Evolutionary conservation across 2,329 filamentous ascomycete genomes (phyloP), one percentile per base, ranked within the genome.

Genomic region (Alternaria triticimaculans): DNA sequence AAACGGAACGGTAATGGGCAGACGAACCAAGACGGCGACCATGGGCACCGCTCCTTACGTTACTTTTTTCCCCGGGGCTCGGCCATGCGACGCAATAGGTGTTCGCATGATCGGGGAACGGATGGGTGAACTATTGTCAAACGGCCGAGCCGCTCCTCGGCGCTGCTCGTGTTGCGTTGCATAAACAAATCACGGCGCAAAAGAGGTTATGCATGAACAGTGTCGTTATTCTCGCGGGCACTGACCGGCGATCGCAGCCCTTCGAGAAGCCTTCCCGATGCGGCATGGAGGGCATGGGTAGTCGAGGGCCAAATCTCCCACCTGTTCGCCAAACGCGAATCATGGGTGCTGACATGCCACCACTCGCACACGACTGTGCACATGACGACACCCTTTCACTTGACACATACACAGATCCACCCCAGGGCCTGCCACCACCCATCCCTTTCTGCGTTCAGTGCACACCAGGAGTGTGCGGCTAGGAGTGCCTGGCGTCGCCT

Each of bases 71-170:
- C 60, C 62, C 54, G 56, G 58, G 63, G 62, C 62, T 50, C 49
- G 49, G 49, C 30, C 30, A 37, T 55, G 59, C 66, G 65, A 65
- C 55, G 45, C 45, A 44, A 23, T 45, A 44, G 49, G 54, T 48
- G 64, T 60, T 58, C 63, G 64, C 64, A 67, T 62, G 49, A 50
- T 62, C 65, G 53, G 37, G 37, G 58, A 63, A 63, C 67, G 49
- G 14, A 53, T 73, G 41, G 26, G 72, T 72, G 72, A 75, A 76
- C 72, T n/a, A 73, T 69, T 68, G 71, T 68, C 70, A 70, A 72
- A 75, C 71, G 63, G 46, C 49, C 60, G 60, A 66, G 53, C 58
- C 51, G 51, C 21, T 33, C 33, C 59, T 41, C 33, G 58, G 49
- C 49, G 14, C 49, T 21, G 20, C 28, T 37, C 9, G 28, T 37